Evolutionary conservation across 345 rosid genomes (phyloP).

Genomic region (Aethionema arabicum): DNA sequence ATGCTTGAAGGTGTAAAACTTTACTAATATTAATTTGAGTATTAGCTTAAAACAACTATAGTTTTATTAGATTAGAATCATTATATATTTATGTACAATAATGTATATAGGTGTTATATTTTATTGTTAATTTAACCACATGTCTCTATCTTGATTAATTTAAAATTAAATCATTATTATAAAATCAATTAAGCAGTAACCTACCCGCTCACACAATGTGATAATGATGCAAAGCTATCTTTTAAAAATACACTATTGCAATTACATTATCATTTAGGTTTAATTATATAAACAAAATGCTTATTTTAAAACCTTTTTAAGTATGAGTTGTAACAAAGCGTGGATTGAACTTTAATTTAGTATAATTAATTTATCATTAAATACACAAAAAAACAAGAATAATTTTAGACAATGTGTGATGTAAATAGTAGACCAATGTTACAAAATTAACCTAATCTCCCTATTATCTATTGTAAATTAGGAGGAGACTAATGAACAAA

Average conservation of each 20-base stretch:
- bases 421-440: conserved; percentile 5
- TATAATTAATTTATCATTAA: conserved; percentile 1
- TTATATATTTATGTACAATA: not conserved
- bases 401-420: conserved; percentile 13
- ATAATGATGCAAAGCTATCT: conserved; percentile 26
- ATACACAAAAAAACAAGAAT: conserved; percentile 8
- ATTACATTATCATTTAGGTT: conserved; percentile 12
- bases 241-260: conserved; percentile 4
- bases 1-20: too few relatives aligned
- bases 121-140: conserved; percentile 1
- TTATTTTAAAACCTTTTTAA: not conserved
- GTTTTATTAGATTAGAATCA: not conserved
- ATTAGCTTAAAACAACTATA: not conserved
- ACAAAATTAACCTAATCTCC: conserved; percentile 20
- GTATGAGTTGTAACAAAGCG: conserved; percentile 22
- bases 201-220: conserved; percentile 20
- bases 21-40: too few relatives aligned
- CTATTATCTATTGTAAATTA: not conserved
- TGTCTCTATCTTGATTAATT: not conserved
- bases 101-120: not conserved
- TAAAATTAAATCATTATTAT: not conserved
- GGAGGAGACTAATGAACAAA: conserved; percentile 28
- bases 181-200: conserved; percentile 15
- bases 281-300: too few relatives aligned
- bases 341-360: not conserved